Evolutionary conservation across 495 filamentous ascomycete species (phyloP).

Genomic region (Cercophora sp.): DNA sequence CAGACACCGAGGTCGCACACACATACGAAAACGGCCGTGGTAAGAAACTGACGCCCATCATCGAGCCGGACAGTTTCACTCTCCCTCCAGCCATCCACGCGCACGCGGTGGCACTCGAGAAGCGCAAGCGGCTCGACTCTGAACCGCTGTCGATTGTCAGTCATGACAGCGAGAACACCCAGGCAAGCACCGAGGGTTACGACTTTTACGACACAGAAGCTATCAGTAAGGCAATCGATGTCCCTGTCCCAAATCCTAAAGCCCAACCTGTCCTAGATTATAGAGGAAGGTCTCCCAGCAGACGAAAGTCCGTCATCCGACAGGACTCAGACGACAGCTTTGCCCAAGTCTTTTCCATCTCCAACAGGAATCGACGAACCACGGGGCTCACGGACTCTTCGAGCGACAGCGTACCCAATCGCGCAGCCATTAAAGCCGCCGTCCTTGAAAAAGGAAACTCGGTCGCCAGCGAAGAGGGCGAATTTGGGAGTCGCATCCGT

Average conservation of each 20-base stretch:
- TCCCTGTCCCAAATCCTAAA: conserved; percentile 26
- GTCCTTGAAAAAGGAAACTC: conserved; percentile 20
- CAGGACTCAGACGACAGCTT: conserved; percentile 80
- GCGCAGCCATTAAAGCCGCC: conserved; percentile 10
- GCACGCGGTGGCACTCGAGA: conserved; percentile 18
- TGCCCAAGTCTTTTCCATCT: conserved; percentile 71
- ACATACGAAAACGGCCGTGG: conserved; percentile 25
- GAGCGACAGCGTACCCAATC: conserved; percentile 23
- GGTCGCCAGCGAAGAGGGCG: conserved; percentile 25
- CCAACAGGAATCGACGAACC: conserved; percentile 53
- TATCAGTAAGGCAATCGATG: conserved; percentile 41
- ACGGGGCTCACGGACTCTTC: conserved; percentile 38
- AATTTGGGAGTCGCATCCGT: conserved; percentile 36
- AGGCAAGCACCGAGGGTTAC: conserved; percentile 51
- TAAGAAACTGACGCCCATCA: conserved; percentile 36
- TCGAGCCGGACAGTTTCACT: conserved; percentile 40
- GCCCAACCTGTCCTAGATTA: conserved; percentile 31
- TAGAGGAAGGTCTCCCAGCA: conserved; percentile 21
- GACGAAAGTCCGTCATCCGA: conserved; percentile 46
- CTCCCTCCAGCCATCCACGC: conserved; percentile 36
- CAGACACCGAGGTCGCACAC: conserved; percentile 32
- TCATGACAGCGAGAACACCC: conserved; percentile 38
- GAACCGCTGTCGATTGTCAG: conserved; percentile 40
- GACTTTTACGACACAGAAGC: conserved; percentile 55
- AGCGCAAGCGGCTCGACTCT: conserved; percentile 40